Evolutionary conservation across 2,329 filamentous ascomycete species (phyloP), one percentile per base, ranked within the genome.

Genomic region (Aspergillus piperis): DNA sequence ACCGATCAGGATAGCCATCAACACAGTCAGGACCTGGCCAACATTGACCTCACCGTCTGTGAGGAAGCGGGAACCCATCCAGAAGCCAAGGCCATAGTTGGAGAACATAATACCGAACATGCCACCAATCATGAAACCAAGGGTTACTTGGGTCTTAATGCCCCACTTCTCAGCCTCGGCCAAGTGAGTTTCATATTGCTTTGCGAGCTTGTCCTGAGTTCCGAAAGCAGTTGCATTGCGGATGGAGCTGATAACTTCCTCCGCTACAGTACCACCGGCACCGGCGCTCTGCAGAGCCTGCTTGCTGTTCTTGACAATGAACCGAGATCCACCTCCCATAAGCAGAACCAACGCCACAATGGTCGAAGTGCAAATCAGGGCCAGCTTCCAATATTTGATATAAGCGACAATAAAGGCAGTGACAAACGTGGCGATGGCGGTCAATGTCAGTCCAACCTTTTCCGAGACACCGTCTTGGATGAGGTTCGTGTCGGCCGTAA

Each of bases 391-490:
- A 76, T 90, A 96, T 70, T 91, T 90, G 76, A 94, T 78, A 73
- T 96, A 98, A 2, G 90, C 92, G 65, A 99, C 94, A 58, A 97
- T 81, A 66, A 96, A 96, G 15, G 92, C 92, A 0, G 93, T 88
- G 58, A 96, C 79, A 71, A 98, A 98, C 8, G 91, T 93, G 1
- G 92, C 87, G 3, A 92, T 53, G 11, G 91, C 90, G 13, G 88
- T 86, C 58, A 96, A 73, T 0, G 91, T 92, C 64, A 96, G 79
- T 13, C 87, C 88, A 48, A 96, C 85, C 80, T 96, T 96, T 75
- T 96, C 91, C 0, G 91, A 96, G 49, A 99, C 92, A 59, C 92
- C 94, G 66, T 96, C 93, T 75, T 97, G 94, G 58, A 98, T 89
- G 56, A 96, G 81, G 70, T 96, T 97, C 48, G 92, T 96, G 74